Evolutionary conservation across 1,284 basidiomycete species (phyloP).

Genomic region (Papiliotrema nemorosa): DNA sequence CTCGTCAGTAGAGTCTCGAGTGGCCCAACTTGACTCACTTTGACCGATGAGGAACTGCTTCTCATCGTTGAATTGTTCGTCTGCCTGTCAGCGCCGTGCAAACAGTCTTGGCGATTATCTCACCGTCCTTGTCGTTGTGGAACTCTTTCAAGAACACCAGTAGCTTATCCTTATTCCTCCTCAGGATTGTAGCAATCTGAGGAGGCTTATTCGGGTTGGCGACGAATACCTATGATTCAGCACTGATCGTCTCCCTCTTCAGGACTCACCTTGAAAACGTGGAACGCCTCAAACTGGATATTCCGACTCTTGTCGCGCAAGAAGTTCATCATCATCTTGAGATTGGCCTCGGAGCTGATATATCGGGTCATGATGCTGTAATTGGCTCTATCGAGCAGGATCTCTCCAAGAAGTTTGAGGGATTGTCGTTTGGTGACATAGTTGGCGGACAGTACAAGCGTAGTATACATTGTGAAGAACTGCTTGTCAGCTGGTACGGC

Average conservation of each 20-base stretch:
- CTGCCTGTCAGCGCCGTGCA: constrained; percentile 48
- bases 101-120: constrained; percentile 30
- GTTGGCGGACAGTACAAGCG: constrained; percentile 86
- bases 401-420: constrained; percentile 95
- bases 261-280: constrained; percentile 89
- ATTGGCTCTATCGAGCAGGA: constrained; percentile 93
- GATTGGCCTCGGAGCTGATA: constrained; percentile 80
- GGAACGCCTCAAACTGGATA: constrained; percentile 99
- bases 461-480: constrained; percentile 95
- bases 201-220: constrained; percentile 98
- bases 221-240: constrained; percentile 74
- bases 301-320: constrained; percentile 96
- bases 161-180: constrained; percentile 91
- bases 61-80: constrained; percentile 96
- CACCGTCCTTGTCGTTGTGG: constrained; percentile 96
- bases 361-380: constrained; percentile 99
- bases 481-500: constrained; percentile 46
- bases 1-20: not conserved
- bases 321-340: constrained; percentile 99
- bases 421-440: constrained; percentile 99
- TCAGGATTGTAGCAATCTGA: constrained; percentile 85
- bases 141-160: constrained; percentile 85
- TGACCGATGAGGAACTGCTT: constrained; percentile 94
- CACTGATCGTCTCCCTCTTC: not conserved
- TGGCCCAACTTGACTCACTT: constrained; percentile 49